A percentile compares a stretch with the other conserved stretches of the same genome.
phyloP scores from a whole-genome alignment of 805 yeast genomes.

The Metschnikowia gelsemii region DNA sequence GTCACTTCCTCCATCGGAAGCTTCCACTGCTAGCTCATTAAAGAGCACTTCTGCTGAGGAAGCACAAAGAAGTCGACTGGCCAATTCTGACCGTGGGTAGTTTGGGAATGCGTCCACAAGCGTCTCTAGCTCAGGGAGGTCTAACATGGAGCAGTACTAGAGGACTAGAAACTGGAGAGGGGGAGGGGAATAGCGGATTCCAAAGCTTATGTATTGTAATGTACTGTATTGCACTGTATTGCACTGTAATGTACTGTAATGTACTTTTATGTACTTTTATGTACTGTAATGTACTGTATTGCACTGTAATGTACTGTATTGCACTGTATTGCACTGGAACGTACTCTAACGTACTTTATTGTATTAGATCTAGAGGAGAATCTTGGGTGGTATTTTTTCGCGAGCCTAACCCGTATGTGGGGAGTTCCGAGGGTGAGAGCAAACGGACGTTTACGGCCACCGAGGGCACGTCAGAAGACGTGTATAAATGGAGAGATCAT shows the following conservation, averaged over 20 bases:
- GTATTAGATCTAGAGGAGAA: not conserved
- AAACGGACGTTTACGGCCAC: not conserved
- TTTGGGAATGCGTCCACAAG: slow-evolving; percentile 31
- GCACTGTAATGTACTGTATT: no score
- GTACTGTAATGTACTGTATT: no score
- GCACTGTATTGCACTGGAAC: not conserved
- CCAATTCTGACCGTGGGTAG: slow-evolving; percentile 27
- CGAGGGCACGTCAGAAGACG: no score
- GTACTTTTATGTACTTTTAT: no score
- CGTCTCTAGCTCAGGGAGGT: slow-evolving; percentile 20
- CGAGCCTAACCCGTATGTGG: not conserved
- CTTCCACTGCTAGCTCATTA: slow-evolving; percentile 25
- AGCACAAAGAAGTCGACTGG: slow-evolving; percentile 26
- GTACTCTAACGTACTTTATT: slow-evolving; percentile 3
- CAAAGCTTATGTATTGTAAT: no score
- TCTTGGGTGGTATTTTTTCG: slow-evolving; percentile 2
- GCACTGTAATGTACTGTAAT: no score
- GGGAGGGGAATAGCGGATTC: no score
- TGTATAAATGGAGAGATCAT: no score
- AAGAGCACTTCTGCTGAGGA: slow-evolving; percentile 25
- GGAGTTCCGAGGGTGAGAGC: slow-evolving; percentile 1
- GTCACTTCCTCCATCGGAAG: not conserved
- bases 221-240: no score
- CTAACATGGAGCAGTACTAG: slow-evolving; percentile 3
- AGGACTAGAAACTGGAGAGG: no score